A percentile compares a stretch with the other conserved stretches of the same genome.
Conservation (phyloP, 2,329 filamentous ascomycete species). For the Xylaria digitata region DNA sequence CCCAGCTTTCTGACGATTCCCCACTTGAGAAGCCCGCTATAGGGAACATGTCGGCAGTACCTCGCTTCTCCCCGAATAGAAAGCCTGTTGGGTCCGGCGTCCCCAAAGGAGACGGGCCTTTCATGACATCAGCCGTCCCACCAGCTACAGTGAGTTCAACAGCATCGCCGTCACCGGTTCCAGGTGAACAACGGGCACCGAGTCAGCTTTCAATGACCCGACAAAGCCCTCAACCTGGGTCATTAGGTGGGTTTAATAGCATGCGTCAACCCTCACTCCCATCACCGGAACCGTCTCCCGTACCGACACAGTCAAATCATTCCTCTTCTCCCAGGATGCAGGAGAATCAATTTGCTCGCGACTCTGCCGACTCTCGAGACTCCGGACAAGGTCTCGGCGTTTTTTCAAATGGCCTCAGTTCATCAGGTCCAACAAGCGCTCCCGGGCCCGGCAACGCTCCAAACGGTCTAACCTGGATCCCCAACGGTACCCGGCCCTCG, state of each 20-base stretch:
- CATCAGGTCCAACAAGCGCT: slow-evolving; percentile 20
- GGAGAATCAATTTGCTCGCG: slow-evolving; percentile 26
- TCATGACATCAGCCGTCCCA: slow-evolving; percentile 36
- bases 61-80: slow-evolving; percentile 44
- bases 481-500: slow-evolving; percentile 36
- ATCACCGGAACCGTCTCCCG: slow-evolving; percentile 44
- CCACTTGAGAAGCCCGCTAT: slow-evolving; percentile 40
- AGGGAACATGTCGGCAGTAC: slow-evolving; percentile 29
- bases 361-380: slow-evolving; percentile 35
- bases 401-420: slow-evolving; percentile 31
- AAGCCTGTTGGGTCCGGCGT: slow-evolving; percentile 49
- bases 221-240: slow-evolving; percentile 39
- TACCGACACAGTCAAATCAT: slow-evolving; percentile 39
- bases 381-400: slow-evolving; percentile 34
- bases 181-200: slow-evolving; percentile 40
- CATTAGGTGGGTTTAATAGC: slow-evolving; percentile 37
- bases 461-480: slow-evolving; percentile 36
- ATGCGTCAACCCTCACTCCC: slow-evolving; percentile 46
- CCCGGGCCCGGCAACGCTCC: slow-evolving; percentile 22
- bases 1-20: slow-evolving; percentile 37
- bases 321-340: slow-evolving; percentile 35
- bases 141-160: slow-evolving; percentile 21
- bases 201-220: slow-evolving; percentile 41
- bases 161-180: slow-evolving; percentile 32
- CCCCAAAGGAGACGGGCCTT: slow-evolving; percentile 39